Evolutionary conservation across 345 rosid species (phyloP), one percentile per base, ranked within the genome.

Genomic region (Eucalyptus virginea): DNA sequence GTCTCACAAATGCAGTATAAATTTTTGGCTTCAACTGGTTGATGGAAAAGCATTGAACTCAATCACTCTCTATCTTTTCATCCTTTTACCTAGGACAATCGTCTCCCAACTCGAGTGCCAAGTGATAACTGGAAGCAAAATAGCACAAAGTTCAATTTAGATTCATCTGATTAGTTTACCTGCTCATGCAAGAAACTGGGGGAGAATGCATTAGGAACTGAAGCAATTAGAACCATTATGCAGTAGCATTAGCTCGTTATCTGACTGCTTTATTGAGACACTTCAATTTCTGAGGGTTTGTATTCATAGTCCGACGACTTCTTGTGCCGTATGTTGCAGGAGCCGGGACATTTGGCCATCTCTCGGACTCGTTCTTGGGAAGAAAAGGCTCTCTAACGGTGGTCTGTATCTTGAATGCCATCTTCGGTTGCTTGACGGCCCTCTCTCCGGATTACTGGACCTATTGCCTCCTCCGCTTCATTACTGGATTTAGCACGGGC

Each of bases 401-500:
- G 2, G 99, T 98, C 5, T 97, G 97, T 93, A 58, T 97, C 89
- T 72, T 95, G 90, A 98, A 96, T 42, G 94, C 97, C 60, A 60
- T 94, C 86, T 95, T 97, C 56, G 99, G 99, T 26, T 94, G 95
- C 90, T 91, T 96, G 7, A 98, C 99, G 0, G 96, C 99, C 24
- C 90, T 95, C 6, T 92, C 98, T 12, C 98, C 99, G 10, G 90
- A 94, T 93, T 98, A 95, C 93, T 90, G 91, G 91, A 93, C 89
- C 87, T 98, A 98, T 87, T 92, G 94, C 86, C 62, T 94, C 17
- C 97, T 98, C 62, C 94, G 99, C 3, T 87, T 96, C 87, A 93
- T 95, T 12, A 98, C 99, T 0, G 99, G 99, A 32, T 95, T 97
- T 91, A 98, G 99, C 95, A 95, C 97, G 1, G 99, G 99, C 11